These are phyloP conservation scores for Purpureocillium lavendulum DNA, from an alignment of 2,329 filamentous ascomycete genomes.

Conservation along the genomic window DNA sequence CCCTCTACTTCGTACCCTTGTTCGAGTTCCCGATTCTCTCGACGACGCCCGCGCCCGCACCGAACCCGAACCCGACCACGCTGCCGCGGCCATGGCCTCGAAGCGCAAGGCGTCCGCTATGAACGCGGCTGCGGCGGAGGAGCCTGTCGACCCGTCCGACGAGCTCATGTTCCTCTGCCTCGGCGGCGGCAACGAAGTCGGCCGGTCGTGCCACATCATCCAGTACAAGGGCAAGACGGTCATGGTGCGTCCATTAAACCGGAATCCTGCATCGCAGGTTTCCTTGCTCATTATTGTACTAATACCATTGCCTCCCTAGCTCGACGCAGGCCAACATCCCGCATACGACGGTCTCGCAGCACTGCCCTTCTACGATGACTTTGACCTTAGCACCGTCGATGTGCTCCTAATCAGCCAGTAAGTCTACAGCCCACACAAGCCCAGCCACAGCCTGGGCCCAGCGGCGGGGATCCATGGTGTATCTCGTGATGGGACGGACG, in stretches of 20 bases:
- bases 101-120: constrained; percentile 83
- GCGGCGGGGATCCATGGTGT: not conserved
- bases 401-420: constrained; percentile 99
- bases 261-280: not conserved
- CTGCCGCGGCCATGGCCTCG: constrained; percentile 71
- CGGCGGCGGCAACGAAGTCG: constrained; percentile 94
- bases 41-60: too few species aligned
- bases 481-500: constrained; percentile 5
- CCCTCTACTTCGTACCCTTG: too few species aligned
- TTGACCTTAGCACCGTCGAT: constrained; percentile 94
- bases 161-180: constrained; percentile 91
- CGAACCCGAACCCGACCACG: too few species aligned
- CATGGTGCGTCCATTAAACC: constrained; percentile 63
- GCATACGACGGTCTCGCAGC: constrained; percentile 91
- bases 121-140: constrained; percentile 58
- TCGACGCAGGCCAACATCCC: constrained; percentile 95
- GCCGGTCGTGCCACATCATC: constrained; percentile 92
- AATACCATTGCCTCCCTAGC: constrained; percentile 37
- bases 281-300: constrained; percentile 1
- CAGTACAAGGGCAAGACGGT: constrained; percentile 99
- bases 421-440: constrained; percentile 32
- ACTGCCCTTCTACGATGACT: constrained; percentile 96
- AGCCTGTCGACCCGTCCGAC: constrained; percentile 86
- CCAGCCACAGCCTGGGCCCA: not conserved
- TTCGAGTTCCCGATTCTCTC: too few species aligned